Evolutionary conservation across 2,329 filamentous ascomycete species (phyloP).

Genomic region (Neospermospora avenae): DNA sequence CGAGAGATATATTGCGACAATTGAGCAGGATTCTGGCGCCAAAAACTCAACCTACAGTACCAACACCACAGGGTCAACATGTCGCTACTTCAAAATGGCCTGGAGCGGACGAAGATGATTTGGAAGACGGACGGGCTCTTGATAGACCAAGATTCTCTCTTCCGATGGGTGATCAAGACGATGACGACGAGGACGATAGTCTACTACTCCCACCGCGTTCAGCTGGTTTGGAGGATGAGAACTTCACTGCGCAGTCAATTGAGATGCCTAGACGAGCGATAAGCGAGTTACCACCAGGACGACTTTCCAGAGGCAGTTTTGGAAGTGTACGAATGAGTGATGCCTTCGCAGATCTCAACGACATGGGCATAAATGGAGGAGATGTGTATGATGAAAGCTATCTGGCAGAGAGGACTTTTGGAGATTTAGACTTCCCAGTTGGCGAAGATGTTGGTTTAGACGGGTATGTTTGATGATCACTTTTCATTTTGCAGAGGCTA

Average conservation of each 20-base stretch:
- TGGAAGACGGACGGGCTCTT: conserved; percentile 42
- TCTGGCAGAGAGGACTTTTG: conserved; percentile 22
- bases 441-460: conserved; percentile 3
- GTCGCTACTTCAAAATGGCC: conserved; percentile 11
- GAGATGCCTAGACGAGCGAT: conserved; percentile 54
- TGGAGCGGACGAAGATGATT: conserved; percentile 35
- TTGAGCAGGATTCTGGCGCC: conserved; percentile 54
- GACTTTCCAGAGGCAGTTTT: conserved; percentile 47
- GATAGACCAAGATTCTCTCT: conserved; percentile 54
- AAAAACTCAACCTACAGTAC: conserved; percentile 29
- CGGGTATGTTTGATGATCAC: not conserved
- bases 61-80: conserved; percentile 28
- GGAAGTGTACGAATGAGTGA: conserved; percentile 54
- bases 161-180: conserved; percentile 49
- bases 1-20: conserved; percentile 50
- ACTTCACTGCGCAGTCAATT: conserved; percentile 56
- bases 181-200: conserved; percentile 45
- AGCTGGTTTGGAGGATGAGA: conserved; percentile 53
- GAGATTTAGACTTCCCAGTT: conserved; percentile 21
- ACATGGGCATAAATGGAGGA: conserved; percentile 18
- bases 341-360: conserved; percentile 38
- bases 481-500: not conserved
- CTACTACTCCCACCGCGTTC: conserved; percentile 52
- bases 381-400: conserved; percentile 32
- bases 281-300: conserved; percentile 44